These are phyloP conservation scores for Euphorbia schlechtendalii DNA, from an alignment of 441 rosid genomes.

Conservation along the genomic window DNA sequence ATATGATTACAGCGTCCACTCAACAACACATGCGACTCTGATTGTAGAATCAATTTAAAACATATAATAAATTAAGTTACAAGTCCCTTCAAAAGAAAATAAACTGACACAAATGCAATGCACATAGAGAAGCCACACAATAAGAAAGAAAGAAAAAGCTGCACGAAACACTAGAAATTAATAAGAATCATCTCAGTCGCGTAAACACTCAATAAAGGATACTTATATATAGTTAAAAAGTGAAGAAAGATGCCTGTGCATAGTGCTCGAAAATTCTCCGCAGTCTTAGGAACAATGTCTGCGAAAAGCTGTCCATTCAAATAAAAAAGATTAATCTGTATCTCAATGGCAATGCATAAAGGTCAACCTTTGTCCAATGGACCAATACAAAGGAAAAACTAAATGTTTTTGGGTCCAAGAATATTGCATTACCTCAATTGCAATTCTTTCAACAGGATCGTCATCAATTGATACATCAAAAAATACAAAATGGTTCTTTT, in stretches of 20 bases:
- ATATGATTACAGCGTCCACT: not conserved
- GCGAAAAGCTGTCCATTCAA: slow-evolving; percentile 66
- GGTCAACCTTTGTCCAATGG: not conserved
- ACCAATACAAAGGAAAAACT: not conserved
- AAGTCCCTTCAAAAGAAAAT: not conserved
- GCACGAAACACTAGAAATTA: not conserved
- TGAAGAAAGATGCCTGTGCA: slow-evolving; percentile 60
- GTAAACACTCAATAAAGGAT: not conserved
- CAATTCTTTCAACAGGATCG: slow-evolving; percentile 62
- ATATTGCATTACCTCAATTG: slow-evolving; percentile 61
- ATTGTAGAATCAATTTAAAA: not conserved
- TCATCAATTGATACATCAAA: slow-evolving; percentile 69
- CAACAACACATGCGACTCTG: not conserved
- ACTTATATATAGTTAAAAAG: not conserved
- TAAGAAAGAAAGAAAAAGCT: not conserved
- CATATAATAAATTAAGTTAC: not conserved
- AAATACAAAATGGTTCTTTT: slow-evolving; percentile 68
- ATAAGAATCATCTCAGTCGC: not conserved
- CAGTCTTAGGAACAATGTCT: slow-evolving; percentile 87
- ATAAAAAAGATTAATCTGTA: slow-evolving; percentile 4
- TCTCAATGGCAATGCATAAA: slow-evolving; percentile 2
- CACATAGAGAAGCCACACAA: not conserved
- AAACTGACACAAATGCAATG: not conserved
- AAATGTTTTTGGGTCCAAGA: not conserved
- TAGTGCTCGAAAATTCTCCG: slow-evolving; percentile 89